phyloP scores from a whole-genome alignment of 2,329 filamentous ascomycete species.

The Escovopsis weberi region DNA sequence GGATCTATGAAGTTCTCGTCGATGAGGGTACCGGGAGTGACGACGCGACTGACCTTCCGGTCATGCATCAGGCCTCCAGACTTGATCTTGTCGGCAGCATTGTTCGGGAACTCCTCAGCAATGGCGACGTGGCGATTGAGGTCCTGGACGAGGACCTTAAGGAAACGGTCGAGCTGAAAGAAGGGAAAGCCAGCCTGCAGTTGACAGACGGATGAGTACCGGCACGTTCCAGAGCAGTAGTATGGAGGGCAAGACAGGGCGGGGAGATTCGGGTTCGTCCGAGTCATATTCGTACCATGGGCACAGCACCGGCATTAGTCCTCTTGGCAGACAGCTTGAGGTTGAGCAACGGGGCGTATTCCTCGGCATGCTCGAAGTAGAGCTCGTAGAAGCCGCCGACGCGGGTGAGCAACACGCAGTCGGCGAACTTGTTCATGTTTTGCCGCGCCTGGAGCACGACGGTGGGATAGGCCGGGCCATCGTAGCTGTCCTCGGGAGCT shows the following conservation, averaged over 20 bases:
- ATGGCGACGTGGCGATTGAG: conserved; percentile 83
- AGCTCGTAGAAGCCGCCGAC: conserved; percentile 96
- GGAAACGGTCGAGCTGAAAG: conserved; percentile 80
- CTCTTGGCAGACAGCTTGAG: conserved; percentile 74
- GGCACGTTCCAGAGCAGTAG: too few relatives aligned
- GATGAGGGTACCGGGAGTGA: conserved; percentile 90
- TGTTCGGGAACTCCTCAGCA: conserved; percentile 79
- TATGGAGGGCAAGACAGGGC: background rate
- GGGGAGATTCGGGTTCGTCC: conserved; percentile 1
- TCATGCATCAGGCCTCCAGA: conserved; percentile 71
- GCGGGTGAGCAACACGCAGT: conserved; percentile 81
- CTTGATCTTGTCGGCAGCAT: conserved; percentile 53
- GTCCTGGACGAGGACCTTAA: conserved; percentile 88
- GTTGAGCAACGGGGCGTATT: conserved; percentile 73
- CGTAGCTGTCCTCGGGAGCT: conserved; percentile 22
- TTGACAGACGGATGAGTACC: conserved; percentile 1
- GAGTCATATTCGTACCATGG: conserved; percentile 50
- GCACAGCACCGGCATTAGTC: conserved; percentile 61
- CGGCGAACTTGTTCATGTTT: conserved; percentile 81
- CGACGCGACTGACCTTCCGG: conserved; percentile 68
- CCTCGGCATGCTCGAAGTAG: conserved; percentile 90
- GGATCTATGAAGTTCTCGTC: conserved; percentile 97
- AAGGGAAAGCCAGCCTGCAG: conserved; percentile 77
- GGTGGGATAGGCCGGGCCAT: conserved; percentile 56
- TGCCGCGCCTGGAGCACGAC: conserved; percentile 74